Conservation (phyloP, 805 yeast genomes). For the Pichia phayaonensis region DNA sequence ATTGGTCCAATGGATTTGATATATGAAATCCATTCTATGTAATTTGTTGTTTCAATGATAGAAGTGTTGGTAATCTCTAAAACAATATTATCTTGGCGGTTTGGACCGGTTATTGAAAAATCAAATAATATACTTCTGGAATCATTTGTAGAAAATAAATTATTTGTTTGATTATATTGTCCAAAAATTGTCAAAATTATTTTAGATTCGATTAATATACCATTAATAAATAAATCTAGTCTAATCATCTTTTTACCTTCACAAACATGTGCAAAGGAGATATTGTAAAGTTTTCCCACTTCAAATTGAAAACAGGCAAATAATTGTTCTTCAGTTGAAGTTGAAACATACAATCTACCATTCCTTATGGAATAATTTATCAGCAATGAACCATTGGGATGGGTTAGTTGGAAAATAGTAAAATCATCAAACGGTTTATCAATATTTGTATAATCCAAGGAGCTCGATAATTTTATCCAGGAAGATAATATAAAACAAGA, state of each 20-base stretch:
- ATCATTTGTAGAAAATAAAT: neutral
- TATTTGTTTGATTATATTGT: neutral
- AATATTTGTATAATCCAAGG: neutral
- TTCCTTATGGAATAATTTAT: conserved; percentile 8
- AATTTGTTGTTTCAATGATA: conserved; percentile 30
- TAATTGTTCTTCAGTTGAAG: conserved; percentile 8
- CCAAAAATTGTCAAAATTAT: conserved; percentile 11
- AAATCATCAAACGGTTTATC: neutral
- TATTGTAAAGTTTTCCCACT: conserved; percentile 18
- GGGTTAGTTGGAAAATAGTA: neutral
- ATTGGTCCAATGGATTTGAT: conserved; percentile 40
- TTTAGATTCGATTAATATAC: conserved; percentile 34
- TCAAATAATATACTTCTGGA: neutral
- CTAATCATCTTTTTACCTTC: conserved; percentile 23
- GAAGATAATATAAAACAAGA: conserved; percentile 20
- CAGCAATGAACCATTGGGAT: neutral
- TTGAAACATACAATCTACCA: conserved; percentile 12
- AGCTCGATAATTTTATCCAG: conserved; percentile 19
- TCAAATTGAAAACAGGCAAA: conserved; percentile 27
- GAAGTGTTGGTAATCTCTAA: conserved; percentile 29
- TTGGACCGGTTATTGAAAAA: conserved; percentile 11
- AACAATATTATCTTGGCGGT: conserved; percentile 24
- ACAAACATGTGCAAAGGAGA: conserved; percentile 21
- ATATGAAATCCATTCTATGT: conserved; percentile 45
- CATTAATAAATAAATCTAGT: conserved; percentile 41